A percentile compares a stretch with the other conserved stretches of the same genome.
phyloP scores from a whole-genome alignment of 805 yeast species.

The Metschnikowia continentalis region DNA sequence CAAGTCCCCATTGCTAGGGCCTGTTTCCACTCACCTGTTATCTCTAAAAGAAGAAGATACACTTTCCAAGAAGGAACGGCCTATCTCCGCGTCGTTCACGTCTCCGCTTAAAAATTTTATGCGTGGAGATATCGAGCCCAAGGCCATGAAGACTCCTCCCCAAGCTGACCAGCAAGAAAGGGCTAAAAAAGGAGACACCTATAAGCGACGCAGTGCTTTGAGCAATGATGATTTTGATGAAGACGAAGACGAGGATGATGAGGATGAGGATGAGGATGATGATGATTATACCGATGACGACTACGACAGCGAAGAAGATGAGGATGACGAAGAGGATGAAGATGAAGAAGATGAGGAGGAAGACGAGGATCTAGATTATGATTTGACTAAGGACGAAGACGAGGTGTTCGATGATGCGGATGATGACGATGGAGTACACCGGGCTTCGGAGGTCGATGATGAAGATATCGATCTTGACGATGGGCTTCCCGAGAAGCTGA shows the following conservation, averaged over 20 bases:
- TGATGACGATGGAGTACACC: slow-evolving; percentile 1
- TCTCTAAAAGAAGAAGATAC: slow-evolving; percentile 1
- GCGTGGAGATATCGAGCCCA: slow-evolving; percentile 28
- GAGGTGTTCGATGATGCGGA: slow-evolving; percentile 7
- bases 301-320: slow-evolving; percentile 10
- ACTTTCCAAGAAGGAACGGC: slow-evolving; percentile 23
- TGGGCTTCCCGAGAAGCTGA: slow-evolving; percentile 6
- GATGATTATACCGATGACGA: slow-evolving; percentile 11
- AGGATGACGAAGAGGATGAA: slow-evolving; percentile 10
- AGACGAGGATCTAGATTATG: slow-evolving; percentile 6
- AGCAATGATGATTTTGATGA: slow-evolving; percentile 16
- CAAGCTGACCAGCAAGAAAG: slow-evolving; percentile 17
- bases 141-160: slow-evolving; percentile 25
- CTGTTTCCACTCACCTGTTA: slow-evolving; percentile 8
- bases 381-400: slow-evolving; percentile 1
- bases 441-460: slow-evolving; percentile 4
- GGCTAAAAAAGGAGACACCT: neutral
- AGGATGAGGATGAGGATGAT: slow-evolving; percentile 9
- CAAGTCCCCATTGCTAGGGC: slow-evolving; percentile 2
- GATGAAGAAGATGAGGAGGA: slow-evolving; percentile 10
- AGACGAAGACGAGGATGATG: slow-evolving; percentile 9
- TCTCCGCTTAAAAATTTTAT: slow-evolving; percentile 41
- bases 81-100: slow-evolving; percentile 33
- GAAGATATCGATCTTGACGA: slow-evolving; percentile 6
- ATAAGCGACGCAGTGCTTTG: slow-evolving; percentile 13